Percentiles rank a stretch among this genome's conserved stretches.
phyloP scores from a whole-genome alignment of 805 yeast genomes.

The Zygotorulaspora florentina region DNA sequence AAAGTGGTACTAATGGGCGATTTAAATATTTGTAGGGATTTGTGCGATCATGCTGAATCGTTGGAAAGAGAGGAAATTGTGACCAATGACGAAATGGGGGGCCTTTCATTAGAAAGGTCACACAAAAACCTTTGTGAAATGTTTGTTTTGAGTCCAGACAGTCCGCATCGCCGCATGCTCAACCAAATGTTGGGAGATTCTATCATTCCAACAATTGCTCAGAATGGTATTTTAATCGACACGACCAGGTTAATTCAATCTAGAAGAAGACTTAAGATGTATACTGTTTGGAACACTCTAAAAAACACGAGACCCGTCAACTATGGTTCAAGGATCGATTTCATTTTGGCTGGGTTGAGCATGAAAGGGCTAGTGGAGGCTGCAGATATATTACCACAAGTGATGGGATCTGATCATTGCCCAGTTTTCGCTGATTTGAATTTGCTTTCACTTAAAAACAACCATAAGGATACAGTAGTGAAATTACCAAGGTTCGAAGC shows the following conservation, averaged over 20 bases:
- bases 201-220: constrained; percentile 30
- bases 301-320: constrained; percentile 74
- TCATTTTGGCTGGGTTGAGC: constrained; percentile 50
- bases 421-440: constrained; percentile 75
- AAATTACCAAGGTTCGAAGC: constrained; percentile 50
- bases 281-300: constrained; percentile 89
- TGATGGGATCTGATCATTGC: constrained; percentile 92
- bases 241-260: constrained; percentile 55
- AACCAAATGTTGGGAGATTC: constrained; percentile 43
- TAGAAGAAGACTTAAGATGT: constrained; percentile 53
- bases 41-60: constrained; percentile 77
- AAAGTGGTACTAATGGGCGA: constrained; percentile 83
- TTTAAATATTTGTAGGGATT: constrained; percentile 73
- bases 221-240: constrained; percentile 49
- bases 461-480: neutral
- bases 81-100: constrained; percentile 39
- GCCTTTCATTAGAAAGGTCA: constrained; percentile 31
- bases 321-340: constrained; percentile 85
- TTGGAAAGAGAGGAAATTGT: constrained; percentile 30
- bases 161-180: constrained; percentile 42
- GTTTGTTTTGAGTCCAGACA: constrained; percentile 36
- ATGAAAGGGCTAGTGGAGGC: constrained; percentile 35
- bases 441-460: constrained; percentile 3
- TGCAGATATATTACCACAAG: constrained; percentile 57
- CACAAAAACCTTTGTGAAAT: constrained; percentile 34